phyloP scores from a whole-genome alignment of 306 rosid species.

The Parietaria judaica region DNA sequence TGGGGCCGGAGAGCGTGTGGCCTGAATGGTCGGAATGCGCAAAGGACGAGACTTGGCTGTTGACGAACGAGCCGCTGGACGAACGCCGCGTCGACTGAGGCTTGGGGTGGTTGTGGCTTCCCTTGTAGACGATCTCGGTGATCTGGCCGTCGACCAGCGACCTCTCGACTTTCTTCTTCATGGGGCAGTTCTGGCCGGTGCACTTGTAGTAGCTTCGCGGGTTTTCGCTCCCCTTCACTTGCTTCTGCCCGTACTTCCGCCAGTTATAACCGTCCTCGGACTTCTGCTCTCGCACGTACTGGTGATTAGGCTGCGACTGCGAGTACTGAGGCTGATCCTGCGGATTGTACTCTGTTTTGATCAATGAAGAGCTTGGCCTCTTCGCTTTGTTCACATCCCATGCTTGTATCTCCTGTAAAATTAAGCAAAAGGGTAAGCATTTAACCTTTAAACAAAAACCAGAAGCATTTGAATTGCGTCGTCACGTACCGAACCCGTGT shows the following conservation, averaged over 20 bases:
- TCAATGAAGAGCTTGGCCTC: slow-evolving; percentile 10
- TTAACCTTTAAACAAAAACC: background rate
- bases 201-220: slow-evolving; percentile 92
- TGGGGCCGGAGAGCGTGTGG: slow-evolving; percentile 31
- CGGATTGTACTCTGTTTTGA: slow-evolving; percentile 44
- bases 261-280: slow-evolving; percentile 85
- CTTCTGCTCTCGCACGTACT: slow-evolving; percentile 44
- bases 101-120: slow-evolving; percentile 80
- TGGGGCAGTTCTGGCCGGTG: slow-evolving; percentile 53
- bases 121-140: slow-evolving; percentile 88
- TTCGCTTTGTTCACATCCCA: slow-evolving; percentile 42
- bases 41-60: slow-evolving; percentile 36
- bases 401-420: slow-evolving; percentile 29
- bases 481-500: slow-evolving; percentile 22
- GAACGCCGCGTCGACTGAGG: slow-evolving; percentile 63
- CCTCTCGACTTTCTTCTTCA: slow-evolving; percentile 86
- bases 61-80: slow-evolving; percentile 26
- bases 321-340: slow-evolving; percentile 10
- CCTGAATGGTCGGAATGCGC: slow-evolving; percentile 46
- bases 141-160: slow-evolving; percentile 67
- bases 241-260: slow-evolving; percentile 96
- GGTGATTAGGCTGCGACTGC: slow-evolving; percentile 28
- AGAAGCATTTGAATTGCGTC: background rate
- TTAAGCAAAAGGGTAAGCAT: background rate
- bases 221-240: slow-evolving; percentile 91